phyloP scores from a whole-genome alignment of 2,329 filamentous ascomycete species.

The Penicillium corylophilum region DNA sequence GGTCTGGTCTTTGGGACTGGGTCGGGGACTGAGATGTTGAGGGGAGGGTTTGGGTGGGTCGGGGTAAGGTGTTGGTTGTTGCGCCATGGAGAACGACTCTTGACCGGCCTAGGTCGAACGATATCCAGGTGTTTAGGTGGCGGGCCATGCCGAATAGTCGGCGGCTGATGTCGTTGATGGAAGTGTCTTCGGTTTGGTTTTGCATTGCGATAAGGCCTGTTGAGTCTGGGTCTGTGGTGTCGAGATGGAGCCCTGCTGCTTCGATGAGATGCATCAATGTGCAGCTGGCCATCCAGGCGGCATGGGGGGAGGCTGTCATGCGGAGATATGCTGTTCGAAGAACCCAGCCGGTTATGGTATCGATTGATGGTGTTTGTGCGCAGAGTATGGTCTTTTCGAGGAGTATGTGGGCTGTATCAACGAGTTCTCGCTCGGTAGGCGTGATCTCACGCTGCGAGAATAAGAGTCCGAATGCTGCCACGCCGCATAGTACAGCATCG shows the following conservation, averaged over 20 bases:
- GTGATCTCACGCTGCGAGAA: slow-evolving; percentile 50
- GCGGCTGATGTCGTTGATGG: slow-evolving; percentile 32
- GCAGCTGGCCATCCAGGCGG: slow-evolving; percentile 56
- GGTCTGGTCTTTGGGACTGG: slow-evolving; percentile 32
- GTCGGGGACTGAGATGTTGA: background rate
- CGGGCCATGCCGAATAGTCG: slow-evolving; percentile 53
- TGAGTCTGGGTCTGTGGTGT: slow-evolving; percentile 19
- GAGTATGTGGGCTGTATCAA: slow-evolving; percentile 47
- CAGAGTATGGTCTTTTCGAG: slow-evolving; percentile 45
- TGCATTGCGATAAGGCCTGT: background rate
- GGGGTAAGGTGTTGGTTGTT: slow-evolving; percentile 43
- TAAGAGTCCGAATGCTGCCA: slow-evolving; percentile 55
- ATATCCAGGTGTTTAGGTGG: slow-evolving; percentile 60
- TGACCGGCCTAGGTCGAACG: slow-evolving; percentile 58
- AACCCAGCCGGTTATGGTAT: slow-evolving; percentile 47
- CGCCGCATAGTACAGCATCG: slow-evolving; percentile 54
- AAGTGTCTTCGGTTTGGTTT: background rate
- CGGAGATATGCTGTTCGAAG: slow-evolving; percentile 56
- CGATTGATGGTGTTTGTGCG: slow-evolving; percentile 28
- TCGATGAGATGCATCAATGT: slow-evolving; percentile 60
- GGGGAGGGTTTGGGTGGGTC: slow-evolving; percentile 38
- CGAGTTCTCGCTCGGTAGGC: slow-evolving; percentile 47
- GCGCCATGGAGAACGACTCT: slow-evolving; percentile 51
- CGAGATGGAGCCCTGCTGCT: slow-evolving; percentile 44
- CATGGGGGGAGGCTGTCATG: slow-evolving; percentile 54